phyloP scores from a whole-genome alignment of 495 filamentous ascomycete species.

The Neurospora sp. region DNA sequence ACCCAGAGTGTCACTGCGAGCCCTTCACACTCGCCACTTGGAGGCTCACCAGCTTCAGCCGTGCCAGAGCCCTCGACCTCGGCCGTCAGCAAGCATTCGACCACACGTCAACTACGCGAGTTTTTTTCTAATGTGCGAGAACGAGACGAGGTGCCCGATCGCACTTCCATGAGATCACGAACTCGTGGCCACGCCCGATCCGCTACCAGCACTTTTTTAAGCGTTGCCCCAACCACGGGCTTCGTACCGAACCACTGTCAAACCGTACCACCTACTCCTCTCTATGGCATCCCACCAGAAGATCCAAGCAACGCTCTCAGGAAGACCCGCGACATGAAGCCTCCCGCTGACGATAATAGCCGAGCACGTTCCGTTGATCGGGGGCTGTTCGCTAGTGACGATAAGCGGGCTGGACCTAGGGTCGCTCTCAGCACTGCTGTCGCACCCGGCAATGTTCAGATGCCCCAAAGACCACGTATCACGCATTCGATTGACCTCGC shows the following conservation, averaged over 20 bases:
- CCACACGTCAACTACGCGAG: conserved; percentile 25
- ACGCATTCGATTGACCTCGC: conserved; percentile 22
- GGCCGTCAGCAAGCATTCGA: conserved; percentile 20
- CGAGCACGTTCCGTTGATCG: conserved; percentile 48
- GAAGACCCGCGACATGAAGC: conserved; percentile 38
- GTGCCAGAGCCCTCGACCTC: conserved; percentile 33
- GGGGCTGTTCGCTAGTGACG: conserved; percentile 39
- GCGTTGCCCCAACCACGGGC: conserved; percentile 18
- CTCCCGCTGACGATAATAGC: conserved; percentile 31
- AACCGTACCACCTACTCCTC: conserved; percentile 38
- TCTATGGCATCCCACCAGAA: conserved; percentile 32
- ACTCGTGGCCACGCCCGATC: conserved; percentile 32
- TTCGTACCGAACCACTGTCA: conserved; percentile 22
- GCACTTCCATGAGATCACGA: conserved; percentile 18
- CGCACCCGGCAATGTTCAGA: conserved; percentile 52
- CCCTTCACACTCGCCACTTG: conserved; percentile 44
- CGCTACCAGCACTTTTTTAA: conserved; percentile 46
- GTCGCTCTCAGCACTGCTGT: conserved; percentile 51
- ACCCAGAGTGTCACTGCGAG: conserved; percentile 71
- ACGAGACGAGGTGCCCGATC: conserved; percentile 30
- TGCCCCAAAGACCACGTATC: conserved; percentile 30
- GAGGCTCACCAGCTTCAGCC: conserved; percentile 19
- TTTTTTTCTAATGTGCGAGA: conserved; percentile 30
- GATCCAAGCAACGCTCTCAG: conserved; percentile 27
- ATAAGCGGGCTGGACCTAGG: conserved; percentile 55